Evolutionary conservation across 2,329 filamentous ascomycete species (phyloP).

Genomic region (Knoxdaviesia proteae): DNA sequence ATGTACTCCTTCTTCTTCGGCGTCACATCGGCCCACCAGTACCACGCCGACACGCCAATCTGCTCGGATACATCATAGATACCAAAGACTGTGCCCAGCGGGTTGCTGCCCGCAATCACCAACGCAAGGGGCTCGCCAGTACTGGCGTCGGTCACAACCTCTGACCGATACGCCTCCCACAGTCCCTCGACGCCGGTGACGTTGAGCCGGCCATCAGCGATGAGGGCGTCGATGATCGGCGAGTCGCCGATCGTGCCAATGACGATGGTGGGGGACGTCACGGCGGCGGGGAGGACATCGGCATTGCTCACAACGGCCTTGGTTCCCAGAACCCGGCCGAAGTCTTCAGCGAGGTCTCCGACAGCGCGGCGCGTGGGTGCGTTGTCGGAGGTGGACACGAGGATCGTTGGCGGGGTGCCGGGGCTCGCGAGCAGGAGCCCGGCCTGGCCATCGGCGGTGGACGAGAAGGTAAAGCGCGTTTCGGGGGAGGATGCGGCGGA

Average conservation of each 20-base stretch:
- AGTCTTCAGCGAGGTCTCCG: constrained; percentile 44
- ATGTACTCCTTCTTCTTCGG: constrained; percentile 24
- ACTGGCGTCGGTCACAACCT: constrained; percentile 23
- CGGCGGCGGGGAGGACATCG: constrained; percentile 16
- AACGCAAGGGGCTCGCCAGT: constrained; percentile 24
- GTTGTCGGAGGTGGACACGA: constrained; percentile 38
- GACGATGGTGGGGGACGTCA: constrained; percentile 42
- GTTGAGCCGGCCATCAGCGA: constrained; percentile 24
- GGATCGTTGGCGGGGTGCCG: constrained; percentile 13
- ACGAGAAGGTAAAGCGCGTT: too few relatives aligned
- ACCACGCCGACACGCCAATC: constrained; percentile 18
- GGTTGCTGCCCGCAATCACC: constrained; percentile 36
- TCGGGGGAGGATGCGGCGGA: too few relatives aligned
- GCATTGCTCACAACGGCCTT: constrained; percentile 39
- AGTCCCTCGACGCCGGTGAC: constrained; percentile 21
- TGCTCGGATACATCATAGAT: constrained; percentile 39
- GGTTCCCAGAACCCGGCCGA: constrained; percentile 47
- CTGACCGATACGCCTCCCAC: constrained; percentile 35
- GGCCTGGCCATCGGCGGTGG: too few relatives aligned
- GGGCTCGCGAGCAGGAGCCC: too few relatives aligned
- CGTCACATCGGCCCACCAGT: constrained; percentile 39
- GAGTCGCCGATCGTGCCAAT: constrained; percentile 46
- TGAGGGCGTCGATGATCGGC: constrained; percentile 34
- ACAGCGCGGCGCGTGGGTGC: constrained; percentile 48
- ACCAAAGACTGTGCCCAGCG: constrained; percentile 36